A percentile compares a stretch with the other conserved stretches of the same genome.
Evolutionary conservation across 164 flowering plant genomes (phyloP).

Genomic region (Magnolia officinalis): DNA sequence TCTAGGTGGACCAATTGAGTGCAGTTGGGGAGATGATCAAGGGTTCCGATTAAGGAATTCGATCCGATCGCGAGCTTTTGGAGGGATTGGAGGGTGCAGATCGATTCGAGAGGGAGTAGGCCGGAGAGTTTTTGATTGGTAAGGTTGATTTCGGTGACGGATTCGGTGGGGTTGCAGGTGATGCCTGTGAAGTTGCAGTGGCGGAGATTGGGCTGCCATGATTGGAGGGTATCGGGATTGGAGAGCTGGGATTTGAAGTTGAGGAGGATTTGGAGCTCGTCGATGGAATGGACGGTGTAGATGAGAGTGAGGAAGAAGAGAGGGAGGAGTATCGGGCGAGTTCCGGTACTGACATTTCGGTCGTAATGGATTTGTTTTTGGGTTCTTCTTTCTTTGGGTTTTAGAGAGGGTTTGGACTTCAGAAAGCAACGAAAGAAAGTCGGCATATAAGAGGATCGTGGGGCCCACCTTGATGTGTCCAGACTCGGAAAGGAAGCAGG

Average conservation of each 20-base stretch:
- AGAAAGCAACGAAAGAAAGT: no score
- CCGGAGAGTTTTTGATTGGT: conserved; percentile 28
- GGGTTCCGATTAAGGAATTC: conserved; percentile 42
- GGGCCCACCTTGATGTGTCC: background rate
- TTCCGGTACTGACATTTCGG: conserved; percentile 4
- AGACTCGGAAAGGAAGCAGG: no score
- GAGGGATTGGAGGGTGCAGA: conserved; percentile 45
- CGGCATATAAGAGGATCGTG: background rate
- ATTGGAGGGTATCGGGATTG: conserved; percentile 20
- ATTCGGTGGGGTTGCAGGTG: conserved; percentile 32
- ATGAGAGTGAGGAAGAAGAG: conserved; percentile 7
- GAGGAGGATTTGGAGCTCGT: conserved; percentile 35
- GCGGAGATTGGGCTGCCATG: conserved; percentile 33
- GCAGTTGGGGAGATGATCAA: conserved; percentile 45
- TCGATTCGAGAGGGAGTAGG: conserved; percentile 38
- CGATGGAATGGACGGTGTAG: conserved; percentile 11
- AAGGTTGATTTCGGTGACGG: conserved; percentile 45
- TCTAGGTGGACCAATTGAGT: conserved; percentile 37
- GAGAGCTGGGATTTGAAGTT: conserved; percentile 38
- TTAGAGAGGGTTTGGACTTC: background rate
- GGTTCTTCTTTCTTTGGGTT: background rate
- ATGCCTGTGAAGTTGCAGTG: conserved; percentile 59
- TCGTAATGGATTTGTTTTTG: background rate
- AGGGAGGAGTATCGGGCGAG: background rate
- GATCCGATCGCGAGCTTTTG: conserved; percentile 36